A percentile compares a stretch with the other conserved stretches of the same genome.
Conservation (phyloP, 352 stramenopile genomes). For the Phytophthora sp. region DNA sequence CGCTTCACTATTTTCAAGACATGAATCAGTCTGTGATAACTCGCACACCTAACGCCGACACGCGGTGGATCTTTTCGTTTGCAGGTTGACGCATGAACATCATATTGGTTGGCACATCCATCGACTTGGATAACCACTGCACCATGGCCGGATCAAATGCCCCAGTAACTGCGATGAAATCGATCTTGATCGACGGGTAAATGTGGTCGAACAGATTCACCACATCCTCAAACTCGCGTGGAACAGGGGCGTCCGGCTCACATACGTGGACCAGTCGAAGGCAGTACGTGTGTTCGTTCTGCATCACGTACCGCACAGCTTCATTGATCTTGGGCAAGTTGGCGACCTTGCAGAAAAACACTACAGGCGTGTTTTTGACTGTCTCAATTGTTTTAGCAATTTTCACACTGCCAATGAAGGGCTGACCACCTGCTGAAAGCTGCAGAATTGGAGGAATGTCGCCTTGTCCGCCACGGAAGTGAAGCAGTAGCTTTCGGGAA, state of each 20-base stretch:
- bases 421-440: conserved; percentile 34
- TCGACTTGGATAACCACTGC: conserved; percentile 75
- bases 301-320: conserved; percentile 89
- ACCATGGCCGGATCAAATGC: conserved; percentile 78
- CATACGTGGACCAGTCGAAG: conserved; percentile 87
- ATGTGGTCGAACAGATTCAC: conserved; percentile 89
- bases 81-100: conserved; percentile 92
- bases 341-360: conserved; percentile 92
- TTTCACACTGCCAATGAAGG: conserved; percentile 55
- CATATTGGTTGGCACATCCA: conserved; percentile 84
- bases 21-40: conserved; percentile 85
- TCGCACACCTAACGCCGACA: conserved; percentile 76
- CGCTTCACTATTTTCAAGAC: no score
- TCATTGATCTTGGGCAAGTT: conserved; percentile 93
- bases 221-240: conserved; percentile 50
- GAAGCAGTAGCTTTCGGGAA: conserved; percentile 44
- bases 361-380: conserved; percentile 80
- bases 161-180: conserved; percentile 82
- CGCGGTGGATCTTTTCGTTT: conserved; percentile 75
- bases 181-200: conserved; percentile 91
- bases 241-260: conserved; percentile 32
- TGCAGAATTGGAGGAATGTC: conserved; percentile 20
- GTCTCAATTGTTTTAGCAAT: conserved; percentile 78
- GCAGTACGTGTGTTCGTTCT: conserved; percentile 89
- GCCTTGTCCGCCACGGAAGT: conserved; percentile 22